Evolutionary conservation across 345 rosid species (phyloP), one percentile per base, ranked within the genome.

Genomic region (Rubroshorea leprosula): DNA sequence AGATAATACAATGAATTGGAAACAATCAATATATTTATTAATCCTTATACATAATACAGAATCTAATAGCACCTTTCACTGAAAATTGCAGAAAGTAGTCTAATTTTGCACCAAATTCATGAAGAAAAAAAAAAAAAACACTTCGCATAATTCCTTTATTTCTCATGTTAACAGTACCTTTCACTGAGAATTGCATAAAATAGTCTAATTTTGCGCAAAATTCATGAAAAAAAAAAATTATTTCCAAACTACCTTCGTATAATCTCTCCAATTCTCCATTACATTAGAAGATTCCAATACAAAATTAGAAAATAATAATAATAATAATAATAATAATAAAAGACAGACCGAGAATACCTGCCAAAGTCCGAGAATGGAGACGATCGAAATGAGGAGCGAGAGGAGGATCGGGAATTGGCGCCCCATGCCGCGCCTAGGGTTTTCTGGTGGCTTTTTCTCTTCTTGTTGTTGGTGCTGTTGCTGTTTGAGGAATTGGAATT

Each of bases 351-450:
- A 44, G 18, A 13, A 1, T 44, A 87, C 96, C 96, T 87, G 66
- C 94, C 87, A 8, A 91, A 87, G 76, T 85, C 64, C 20, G 96
- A 80, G 75, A 90, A 85, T 39, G 95, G 88, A 49, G 95, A 72
- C 46, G 66, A 80, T 16, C 78, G 87, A 50, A 72, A 83, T 39
- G 92, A 80, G 52, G 92, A 77, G 57, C 81, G 91, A 72, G 93
- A 85, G 50, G 92, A 69, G 57, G 96, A 74, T 57, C 50, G 64
- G 35, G 96, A 86, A 76, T 72, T 81, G 31, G 89, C 74, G 17
- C 98, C 90, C 98, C 98, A 91, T 47, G 87, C 92, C 78, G 68
- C 68, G 58, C 96, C 98, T 73, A 86, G 86, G 81, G 98, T 88
- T 80, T 86, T 86, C 80, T 84, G 96, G 68, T 81, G 80, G 57